These are phyloP conservation scores for Butyriboletus appendiculatus DNA, from an alignment of 1,284 basidiomycete species.

Conservation along the genomic window DNA sequence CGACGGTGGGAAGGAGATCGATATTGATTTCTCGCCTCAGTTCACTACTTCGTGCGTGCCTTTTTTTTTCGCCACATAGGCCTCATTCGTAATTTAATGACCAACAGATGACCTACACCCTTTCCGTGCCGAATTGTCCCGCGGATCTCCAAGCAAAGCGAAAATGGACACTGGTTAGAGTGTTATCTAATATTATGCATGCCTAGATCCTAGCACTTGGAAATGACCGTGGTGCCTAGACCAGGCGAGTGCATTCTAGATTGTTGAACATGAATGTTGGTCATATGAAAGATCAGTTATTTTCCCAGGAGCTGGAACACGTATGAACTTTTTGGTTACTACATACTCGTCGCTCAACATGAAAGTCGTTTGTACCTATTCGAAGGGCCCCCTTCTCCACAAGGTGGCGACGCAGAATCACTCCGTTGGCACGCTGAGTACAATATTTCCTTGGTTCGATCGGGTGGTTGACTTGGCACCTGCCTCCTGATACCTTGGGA, in stretches of 20 bases:
- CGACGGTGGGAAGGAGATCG: conserved; percentile 20
- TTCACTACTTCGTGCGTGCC: conserved; percentile 26
- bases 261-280: background rate
- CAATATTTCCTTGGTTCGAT: background rate
- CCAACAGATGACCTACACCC: conserved; percentile 21
- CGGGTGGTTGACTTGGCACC: background rate
- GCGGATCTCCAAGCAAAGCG: conserved; percentile 2
- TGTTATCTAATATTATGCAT: background rate
- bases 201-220: background rate
- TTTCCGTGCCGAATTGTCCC: conserved; percentile 27
- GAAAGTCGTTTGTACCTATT: background rate
- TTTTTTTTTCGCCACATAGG: background rate
- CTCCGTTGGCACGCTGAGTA: background rate
- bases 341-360: too few relatives aligned
- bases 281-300: background rate
- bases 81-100: background rate
- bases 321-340: too few relatives aligned
- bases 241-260: conserved; percentile 9
- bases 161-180: background rate
- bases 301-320: background rate
- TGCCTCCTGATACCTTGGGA: background rate
- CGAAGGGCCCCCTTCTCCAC: background rate
- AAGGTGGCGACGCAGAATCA: too few relatives aligned
- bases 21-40: conserved; percentile 17
- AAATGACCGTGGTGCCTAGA: background rate